Conservation (phyloP, 306 rosid species). For the Geum urbanum region DNA sequence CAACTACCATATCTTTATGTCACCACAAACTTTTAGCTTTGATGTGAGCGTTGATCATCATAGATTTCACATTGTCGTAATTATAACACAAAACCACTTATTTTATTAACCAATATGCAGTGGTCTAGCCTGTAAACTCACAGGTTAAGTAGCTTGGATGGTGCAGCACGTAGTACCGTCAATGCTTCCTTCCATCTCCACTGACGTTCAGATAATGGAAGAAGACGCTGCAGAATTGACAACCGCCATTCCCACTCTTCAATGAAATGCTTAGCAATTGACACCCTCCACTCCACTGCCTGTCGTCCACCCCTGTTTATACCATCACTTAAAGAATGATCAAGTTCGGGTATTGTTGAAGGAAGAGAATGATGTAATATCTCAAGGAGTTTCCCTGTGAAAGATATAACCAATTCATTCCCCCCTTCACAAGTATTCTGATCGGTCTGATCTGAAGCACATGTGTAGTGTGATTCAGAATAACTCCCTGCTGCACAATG, state of each 20-base stretch:
- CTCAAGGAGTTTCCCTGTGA: slow-evolving; percentile 65
- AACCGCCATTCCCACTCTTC: slow-evolving; percentile 99
- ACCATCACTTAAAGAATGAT: slow-evolving; percentile 46
- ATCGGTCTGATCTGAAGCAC: slow-evolving; percentile 43
- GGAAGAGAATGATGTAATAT: slow-evolving; percentile 58
- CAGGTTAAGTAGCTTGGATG: slow-evolving; percentile 94
- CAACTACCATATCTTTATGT: background rate
- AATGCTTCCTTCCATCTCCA: slow-evolving; percentile 99
- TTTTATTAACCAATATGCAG: slow-evolving; percentile 4
- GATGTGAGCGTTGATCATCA: background rate
- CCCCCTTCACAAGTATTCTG: slow-evolving; percentile 54
- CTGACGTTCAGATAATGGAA: slow-evolving; percentile 86
- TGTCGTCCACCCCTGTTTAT: slow-evolving; percentile 55
- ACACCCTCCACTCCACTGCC: slow-evolving; percentile 89
- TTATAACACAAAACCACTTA: background rate
- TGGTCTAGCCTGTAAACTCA: slow-evolving; percentile 37
- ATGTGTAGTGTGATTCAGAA: slow-evolving; percentile 35
- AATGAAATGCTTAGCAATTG: slow-evolving; percentile 65
- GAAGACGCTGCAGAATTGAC: slow-evolving; percentile 91
- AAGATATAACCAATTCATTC: slow-evolving; percentile 77
- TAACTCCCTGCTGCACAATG: slow-evolving; percentile 50
- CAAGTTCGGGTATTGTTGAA: slow-evolving; percentile 54
- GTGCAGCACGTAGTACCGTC: slow-evolving; percentile 91
- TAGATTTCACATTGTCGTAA: background rate
- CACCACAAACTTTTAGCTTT: background rate